Conservation (phyloP, 495 filamentous ascomycete genomes). For the Apodospora peruviana region DNA sequence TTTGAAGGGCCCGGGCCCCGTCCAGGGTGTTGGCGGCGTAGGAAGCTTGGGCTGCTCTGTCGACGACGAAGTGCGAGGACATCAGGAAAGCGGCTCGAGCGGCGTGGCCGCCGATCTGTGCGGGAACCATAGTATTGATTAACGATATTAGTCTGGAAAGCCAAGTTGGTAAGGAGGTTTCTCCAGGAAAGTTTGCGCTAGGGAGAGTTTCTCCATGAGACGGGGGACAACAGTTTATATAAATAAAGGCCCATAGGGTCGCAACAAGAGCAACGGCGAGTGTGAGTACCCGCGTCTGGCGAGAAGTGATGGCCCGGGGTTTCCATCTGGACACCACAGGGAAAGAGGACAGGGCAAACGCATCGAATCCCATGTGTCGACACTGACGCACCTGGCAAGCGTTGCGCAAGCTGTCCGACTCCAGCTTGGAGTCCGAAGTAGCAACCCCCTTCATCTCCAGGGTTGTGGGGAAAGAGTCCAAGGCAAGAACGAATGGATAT, state of each 20-base stretch:
- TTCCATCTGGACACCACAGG: background rate
- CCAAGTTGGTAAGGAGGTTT: background rate
- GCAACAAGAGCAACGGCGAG: background rate
- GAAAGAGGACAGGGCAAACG: background rate
- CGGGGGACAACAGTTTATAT: background rate
- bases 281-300: background rate
- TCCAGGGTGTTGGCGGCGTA: constrained; percentile 37
- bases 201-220: background rate
- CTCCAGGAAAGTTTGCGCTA: background rate
- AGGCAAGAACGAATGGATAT: too few species aligned
- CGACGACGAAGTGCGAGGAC: constrained; percentile 18
- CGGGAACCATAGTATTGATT: constrained; percentile 22
- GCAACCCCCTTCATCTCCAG: background rate
- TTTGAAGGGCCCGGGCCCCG: constrained; percentile 49
- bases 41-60: constrained; percentile 10
- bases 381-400: too few species aligned
- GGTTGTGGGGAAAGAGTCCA: too few species aligned
- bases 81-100: constrained; percentile 32
- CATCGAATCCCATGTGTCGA: too few species aligned
- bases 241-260: background rate
- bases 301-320: background rate
- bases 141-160: background rate
- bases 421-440: background rate
- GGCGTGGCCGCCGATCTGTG: constrained; percentile 29
- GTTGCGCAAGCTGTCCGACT: too few species aligned